Base-by-base conservation (phyloP, 2,329 filamentous ascomycete species). In the Penicillium freii region DNA sequence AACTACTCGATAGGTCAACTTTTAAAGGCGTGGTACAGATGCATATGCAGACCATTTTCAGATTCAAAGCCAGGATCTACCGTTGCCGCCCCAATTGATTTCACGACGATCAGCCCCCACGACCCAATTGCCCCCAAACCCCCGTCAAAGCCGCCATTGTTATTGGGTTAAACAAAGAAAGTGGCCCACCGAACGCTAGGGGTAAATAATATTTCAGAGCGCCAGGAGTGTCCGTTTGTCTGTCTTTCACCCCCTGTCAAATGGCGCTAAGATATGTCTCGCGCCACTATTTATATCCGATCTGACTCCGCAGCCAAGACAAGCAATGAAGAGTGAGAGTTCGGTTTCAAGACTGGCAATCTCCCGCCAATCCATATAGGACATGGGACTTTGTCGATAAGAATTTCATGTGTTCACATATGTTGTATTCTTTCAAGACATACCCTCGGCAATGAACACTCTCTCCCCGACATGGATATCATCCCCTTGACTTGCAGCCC, bases 261-360 rank as follows among this genome's bases (percentile, higher is more conserved):
- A 33, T 49, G 48, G 61, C 61, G 61, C 62, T 65, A 60, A 62
- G 38, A 55, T 50, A 45, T 33, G 45, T 27, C 36, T 48, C 21
- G 31, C 52, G 50, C 51, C 50, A 52, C 63, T 66, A 64, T 66
- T 66, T 64, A 63, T 64, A 66, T 66, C 64, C 54, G 58, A 61
- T 62, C 43, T 53, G 50, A 56, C 54, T 59, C 56, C 56, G 45
- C 57, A 50, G 55, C 61, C 58, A 59, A 60, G 60, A 40, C 19
- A 51, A 44, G 51, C 33, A 46, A 60, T 54, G 54, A 50, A 46
- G 38, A 40, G 15, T 36, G 27, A 3, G 50, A 34, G 45, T 42
- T 43, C 23, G 31, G 48, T 47, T 51, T 46, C 43, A 31, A 42
- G 45, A 44, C 34, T 55, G 51, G 48, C 40, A 57, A 56, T 65